Base-by-base conservation (phyloP, 2,329 filamentous ascomycete species). In the Exophiala phaeomuriformis region DNA sequence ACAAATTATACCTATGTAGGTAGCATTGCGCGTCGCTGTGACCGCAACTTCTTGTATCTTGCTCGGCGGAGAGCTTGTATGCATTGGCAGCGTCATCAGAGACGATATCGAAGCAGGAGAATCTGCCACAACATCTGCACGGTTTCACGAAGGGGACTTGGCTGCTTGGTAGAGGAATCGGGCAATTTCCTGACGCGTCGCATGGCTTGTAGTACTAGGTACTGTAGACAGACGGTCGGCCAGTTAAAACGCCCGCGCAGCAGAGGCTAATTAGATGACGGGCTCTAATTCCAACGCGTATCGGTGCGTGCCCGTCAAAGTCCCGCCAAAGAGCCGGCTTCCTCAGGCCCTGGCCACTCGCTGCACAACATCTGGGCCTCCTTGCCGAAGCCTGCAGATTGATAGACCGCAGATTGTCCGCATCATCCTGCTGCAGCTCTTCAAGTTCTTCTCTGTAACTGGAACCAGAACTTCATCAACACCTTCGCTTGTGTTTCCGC, bases 321-420 rank as follows among this genome's bases (percentile, higher is more conserved):
- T 19, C 19, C 19, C 19, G 19, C 19, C 19, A 19, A 19, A 19
- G 1, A 19, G 19, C 19, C 19, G 4, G 42, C 19, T 45, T 45
- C 42, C 7, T 27, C 19, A 19, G 19, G 33, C n/a, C n/a, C 33
- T 36, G n/a, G 33, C 33, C 33, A 36, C 33, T 36, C n/a, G 19
- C 12, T 28, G 39, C 39, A 41, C 27, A 41, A 5, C 36, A 9
- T 39, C 10, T 39, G 41, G 41, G 41, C 2, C 41, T 30, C 41
- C 41, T 29, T 6, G 12, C 28, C 5, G n/a, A 45, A 3, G 28
- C 29, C 10, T n/a, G 28, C 30, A 7, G 42, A 46, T 39, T 33
- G 48, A 50, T 48, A 42, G 48, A 46, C 6, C 51, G 48, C 53
- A 55, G 48, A 51, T 49, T 33, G 47, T 39, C 44, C 48, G 53